Percentiles rank a stretch among this genome's conserved stretches.
Evolutionary conservation across 2,329 filamentous ascomycete genomes (phyloP).

Genomic region (Shiraia bambusicola): DNA sequence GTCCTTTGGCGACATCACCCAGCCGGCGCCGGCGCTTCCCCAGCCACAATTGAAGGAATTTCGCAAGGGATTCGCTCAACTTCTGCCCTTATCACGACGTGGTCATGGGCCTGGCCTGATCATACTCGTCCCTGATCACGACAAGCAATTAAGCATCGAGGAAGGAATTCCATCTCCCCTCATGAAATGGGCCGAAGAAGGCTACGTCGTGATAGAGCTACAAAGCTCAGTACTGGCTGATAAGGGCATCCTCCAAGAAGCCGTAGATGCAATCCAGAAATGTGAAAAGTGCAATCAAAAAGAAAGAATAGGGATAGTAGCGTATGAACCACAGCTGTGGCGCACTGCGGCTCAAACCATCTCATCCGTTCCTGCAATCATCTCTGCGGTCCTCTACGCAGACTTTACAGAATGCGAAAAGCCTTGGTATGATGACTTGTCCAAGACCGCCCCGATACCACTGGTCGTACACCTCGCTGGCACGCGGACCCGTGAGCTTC

Average conservation of each 20-base stretch:
- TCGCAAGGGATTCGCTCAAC: conserved; percentile 1
- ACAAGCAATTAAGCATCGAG: conserved; percentile 5
- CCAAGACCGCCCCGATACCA: not conserved
- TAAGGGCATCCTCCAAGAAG: conserved; percentile 1
- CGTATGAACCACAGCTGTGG: conserved; percentile 9
- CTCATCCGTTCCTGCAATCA: not conserved
- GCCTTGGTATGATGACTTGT: not conserved
- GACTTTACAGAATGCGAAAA: not conserved
- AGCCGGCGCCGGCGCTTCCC: conserved; percentile 12
- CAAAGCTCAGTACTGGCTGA: conserved; percentile 8
- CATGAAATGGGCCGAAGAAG: conserved; percentile 68
- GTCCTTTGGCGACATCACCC: conserved; percentile 2
- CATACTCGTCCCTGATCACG: conserved; percentile 14
- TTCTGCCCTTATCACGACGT: conserved; percentile 10
- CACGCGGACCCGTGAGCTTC: conserved; percentile 11
- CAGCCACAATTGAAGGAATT: conserved; percentile 3
- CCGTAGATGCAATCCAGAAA: conserved; percentile 7
- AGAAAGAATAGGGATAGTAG: conserved; percentile 5
- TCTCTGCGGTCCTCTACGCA: conserved; percentile 1
- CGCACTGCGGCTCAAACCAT: conserved; percentile 3
- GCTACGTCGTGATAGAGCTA: conserved; percentile 46
- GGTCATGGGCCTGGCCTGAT: conserved; percentile 12
- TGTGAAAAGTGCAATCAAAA: conserved; percentile 5
- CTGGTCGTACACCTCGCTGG: conserved; percentile 31
- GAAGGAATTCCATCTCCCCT: conserved; percentile 14